These are phyloP conservation scores for Coprinellus aureogranulatus DNA, from an alignment of 768 basidiomycete genomes.

Conservation along the genomic window DNA sequence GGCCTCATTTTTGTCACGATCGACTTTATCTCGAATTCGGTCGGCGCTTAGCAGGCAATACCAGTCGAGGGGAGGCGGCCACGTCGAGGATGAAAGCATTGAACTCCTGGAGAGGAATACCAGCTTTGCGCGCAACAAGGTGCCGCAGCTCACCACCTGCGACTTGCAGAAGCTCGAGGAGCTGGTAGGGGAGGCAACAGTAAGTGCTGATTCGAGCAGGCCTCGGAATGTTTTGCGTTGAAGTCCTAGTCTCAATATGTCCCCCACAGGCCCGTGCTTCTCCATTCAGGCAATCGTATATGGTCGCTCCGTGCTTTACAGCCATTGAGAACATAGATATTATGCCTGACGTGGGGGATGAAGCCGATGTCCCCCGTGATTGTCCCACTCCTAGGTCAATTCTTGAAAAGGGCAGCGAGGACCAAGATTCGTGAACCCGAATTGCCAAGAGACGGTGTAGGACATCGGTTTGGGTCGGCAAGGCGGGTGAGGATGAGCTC, in stretches of 20 bases:
- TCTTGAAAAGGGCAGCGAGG: conserved; percentile 86
- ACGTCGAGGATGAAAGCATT: conserved; percentile 62
- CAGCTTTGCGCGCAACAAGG: conserved; percentile 59
- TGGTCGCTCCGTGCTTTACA: conserved; percentile 27
- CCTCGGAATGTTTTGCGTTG: conserved; percentile 77
- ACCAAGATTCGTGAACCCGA: conserved; percentile 93
- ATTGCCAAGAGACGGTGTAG: conserved; percentile 71
- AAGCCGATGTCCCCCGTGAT: conserved; percentile 90
- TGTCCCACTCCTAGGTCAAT: conserved; percentile 81
- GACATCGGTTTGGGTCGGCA: conserved; percentile 73
- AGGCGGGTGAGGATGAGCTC: conserved; percentile 35
- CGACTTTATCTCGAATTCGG: conserved; percentile 73
- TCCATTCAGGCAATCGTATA: conserved; percentile 7
- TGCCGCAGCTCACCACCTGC: conserved; percentile 85
- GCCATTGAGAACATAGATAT: conserved; percentile 69
- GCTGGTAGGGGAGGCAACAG: conserved; percentile 85
- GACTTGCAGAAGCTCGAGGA: conserved; percentile 95
- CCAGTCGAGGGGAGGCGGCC: conserved; percentile 72
- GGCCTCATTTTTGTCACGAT: conserved; percentile 37
- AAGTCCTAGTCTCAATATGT: conserved; percentile 83
- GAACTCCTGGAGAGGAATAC: conserved; percentile 69
- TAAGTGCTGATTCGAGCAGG: conserved; percentile 76
- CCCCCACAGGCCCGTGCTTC: conserved; percentile 73
- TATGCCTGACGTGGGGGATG: conserved; percentile 67
- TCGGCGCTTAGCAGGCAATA: conserved; percentile 97